A percentile compares a stretch with the other conserved stretches of the same genome.
Conservation (phyloP, 306 rosid species). For the Oxytropis ochrocephala region DNA sequence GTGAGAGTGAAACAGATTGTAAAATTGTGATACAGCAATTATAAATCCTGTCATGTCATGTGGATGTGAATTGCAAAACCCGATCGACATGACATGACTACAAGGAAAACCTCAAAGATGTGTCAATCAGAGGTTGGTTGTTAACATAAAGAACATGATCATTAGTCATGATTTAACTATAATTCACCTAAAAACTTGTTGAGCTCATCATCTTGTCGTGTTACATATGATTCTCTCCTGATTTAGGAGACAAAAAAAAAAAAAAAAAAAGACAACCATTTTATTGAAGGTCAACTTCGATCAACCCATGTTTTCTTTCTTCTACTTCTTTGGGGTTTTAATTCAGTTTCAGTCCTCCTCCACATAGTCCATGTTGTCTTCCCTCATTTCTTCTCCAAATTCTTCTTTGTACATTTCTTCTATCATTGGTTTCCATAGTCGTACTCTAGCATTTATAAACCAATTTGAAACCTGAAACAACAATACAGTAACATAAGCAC, state of each 20-base stretch:
- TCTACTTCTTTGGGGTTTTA: background rate
- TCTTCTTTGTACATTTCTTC: conserved; percentile 90
- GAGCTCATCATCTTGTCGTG: conserved; percentile 9
- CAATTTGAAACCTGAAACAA: conserved; percentile 71
- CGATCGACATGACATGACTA: conserved; percentile 9
- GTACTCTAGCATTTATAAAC: conserved; percentile 84
- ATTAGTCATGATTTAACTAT: conserved; percentile 5
- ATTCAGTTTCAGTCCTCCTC: conserved; percentile 27
- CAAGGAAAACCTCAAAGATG: background rate
- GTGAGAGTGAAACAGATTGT: background rate
- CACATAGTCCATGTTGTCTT: conserved; percentile 42
- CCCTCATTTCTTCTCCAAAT: conserved; percentile 67
- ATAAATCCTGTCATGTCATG: background rate
- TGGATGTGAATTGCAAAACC: background rate
- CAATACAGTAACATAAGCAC: conserved; percentile 3
- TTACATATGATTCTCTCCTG: conserved; percentile 18
- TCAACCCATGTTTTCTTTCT: too few relatives aligned
- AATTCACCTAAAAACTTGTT: conserved; percentile 7
- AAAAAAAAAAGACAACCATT: background rate
- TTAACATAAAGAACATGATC: conserved; percentile 7
- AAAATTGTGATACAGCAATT: background rate
- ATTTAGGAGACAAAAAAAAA: conserved; percentile 2
- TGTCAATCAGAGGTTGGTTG: background rate
- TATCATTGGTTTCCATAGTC: conserved; percentile 92
- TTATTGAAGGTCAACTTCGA: too few relatives aligned